Evolutionary conservation across 169 alveolate species (phyloP).

Genomic region (Plasmodium vivax): DNA sequence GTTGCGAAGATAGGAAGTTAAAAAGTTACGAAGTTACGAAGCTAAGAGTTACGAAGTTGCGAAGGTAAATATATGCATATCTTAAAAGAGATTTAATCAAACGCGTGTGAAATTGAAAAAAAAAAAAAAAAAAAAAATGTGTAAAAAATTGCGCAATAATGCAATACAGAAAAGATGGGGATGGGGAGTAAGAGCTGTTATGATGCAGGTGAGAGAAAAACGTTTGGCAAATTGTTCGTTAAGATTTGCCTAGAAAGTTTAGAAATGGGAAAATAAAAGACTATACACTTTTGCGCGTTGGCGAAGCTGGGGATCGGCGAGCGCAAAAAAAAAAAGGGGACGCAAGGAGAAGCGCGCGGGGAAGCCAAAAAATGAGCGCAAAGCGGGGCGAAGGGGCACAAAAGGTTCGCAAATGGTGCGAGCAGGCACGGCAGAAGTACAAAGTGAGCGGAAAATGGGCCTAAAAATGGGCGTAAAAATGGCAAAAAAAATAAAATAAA

Average conservation of each 20-base stretch:
- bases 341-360: neutral
- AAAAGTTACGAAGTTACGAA: neutral
- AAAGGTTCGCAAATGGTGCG: neutral
- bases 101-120: neutral
- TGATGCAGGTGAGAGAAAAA: neutral
- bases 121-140: neutral
- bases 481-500: neutral
- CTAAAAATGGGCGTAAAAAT: neutral
- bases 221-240: neutral
- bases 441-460: neutral
- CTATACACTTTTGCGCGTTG: neutral
- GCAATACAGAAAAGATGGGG: neutral
- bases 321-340: neutral
- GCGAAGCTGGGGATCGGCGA: neutral
- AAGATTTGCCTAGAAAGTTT: neutral
- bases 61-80: neutral
- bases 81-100: constrained; percentile 22
- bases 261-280: neutral
- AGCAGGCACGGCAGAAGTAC: neutral
- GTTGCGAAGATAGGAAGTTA: neutral
- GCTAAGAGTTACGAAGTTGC: neutral
- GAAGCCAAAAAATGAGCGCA: neutral
- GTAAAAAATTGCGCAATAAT: neutral
- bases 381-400: neutral
- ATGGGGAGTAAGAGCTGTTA: neutral